Evolutionary conservation across 1,139 yeast genomes (phyloP).

Genomic region (Pichia kudriavzevii): DNA sequence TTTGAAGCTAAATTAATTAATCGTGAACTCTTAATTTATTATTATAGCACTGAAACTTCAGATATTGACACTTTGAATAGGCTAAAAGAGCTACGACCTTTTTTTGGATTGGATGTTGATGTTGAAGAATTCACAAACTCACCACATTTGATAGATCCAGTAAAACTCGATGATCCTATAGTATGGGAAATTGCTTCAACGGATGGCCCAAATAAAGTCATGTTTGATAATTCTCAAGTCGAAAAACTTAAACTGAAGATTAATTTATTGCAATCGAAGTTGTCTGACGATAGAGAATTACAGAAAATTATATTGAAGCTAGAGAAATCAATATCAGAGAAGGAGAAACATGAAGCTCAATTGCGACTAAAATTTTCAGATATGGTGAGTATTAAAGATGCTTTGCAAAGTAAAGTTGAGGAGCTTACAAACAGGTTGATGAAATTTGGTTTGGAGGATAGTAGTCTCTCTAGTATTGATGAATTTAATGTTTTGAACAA

Average conservation of each 20-base stretch:
- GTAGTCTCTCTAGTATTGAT: constrained; percentile 1
- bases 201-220: not conserved
- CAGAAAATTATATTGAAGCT: not conserved
- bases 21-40: constrained; percentile 8
- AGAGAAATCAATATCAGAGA: not conserved
- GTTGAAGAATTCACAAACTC: not conserved
- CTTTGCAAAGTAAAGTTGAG: constrained; percentile 1
- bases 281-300: constrained; percentile 7
- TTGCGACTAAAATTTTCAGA: constrained; percentile 1
- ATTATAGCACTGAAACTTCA: not conserved
- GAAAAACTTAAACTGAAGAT: constrained; percentile 7
- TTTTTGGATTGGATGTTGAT: too few species aligned
- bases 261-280: constrained; percentile 10
- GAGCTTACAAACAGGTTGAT: not conserved
- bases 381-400: not conserved
- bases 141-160: constrained; percentile 7
- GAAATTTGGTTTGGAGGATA: constrained; percentile 8
- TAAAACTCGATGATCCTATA: too few species aligned
- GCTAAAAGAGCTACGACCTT: too few species aligned
- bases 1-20: constrained; percentile 4
- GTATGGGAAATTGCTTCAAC: too few species aligned
- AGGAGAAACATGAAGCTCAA: not conserved
- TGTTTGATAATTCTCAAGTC: not conserved
- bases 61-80: not conserved
- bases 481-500: constrained; percentile 11